Percentiles rank a stretch among this genome's conserved stretches.
Evolutionary conservation across 2,329 filamentous ascomycete genomes (phyloP).

Genomic region (Colletotrichum sp.): DNA sequence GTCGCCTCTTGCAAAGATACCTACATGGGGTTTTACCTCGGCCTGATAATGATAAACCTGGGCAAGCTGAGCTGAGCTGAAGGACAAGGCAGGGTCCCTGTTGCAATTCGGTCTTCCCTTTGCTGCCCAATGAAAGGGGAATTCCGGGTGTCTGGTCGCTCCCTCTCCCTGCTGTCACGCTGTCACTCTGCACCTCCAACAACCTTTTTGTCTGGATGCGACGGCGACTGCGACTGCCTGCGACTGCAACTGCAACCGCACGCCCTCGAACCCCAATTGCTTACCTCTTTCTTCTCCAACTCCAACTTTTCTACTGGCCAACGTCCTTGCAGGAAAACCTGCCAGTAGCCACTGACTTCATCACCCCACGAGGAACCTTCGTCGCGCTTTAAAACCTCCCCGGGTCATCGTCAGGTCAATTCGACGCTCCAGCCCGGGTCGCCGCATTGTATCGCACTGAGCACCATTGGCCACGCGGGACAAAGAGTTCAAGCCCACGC

Average conservation of each 20-base stretch:
- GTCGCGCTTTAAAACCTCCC: neutral
- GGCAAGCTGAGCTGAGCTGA: neutral
- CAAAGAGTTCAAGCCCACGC: constrained; percentile 1
- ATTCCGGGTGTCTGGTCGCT: neutral
- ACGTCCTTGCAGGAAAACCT: neutral
- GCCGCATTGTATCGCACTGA: neutral
- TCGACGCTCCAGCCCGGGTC: neutral
- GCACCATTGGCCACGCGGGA: neutral
- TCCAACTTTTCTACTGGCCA: neutral
- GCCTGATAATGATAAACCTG: neutral
- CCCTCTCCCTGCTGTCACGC: neutral
- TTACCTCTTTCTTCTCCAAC: neutral
- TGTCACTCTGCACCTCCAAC: neutral
- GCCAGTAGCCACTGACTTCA: neutral
- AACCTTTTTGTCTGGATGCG: neutral
- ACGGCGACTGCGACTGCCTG: neutral
- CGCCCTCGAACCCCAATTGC: neutral
- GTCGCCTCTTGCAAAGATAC: neutral
- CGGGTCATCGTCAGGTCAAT: neutral
- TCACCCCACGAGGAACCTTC: neutral
- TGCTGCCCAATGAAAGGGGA: neutral
- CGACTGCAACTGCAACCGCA: neutral
- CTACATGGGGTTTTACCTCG: neutral
- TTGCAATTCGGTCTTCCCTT: neutral
- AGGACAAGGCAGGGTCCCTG: neutral